A percentile compares a stretch with the other conserved stretches of the same genome.
phyloP scores from a whole-genome alignment of 169 alveolate species.

The Plasmodium vivax region DNA sequence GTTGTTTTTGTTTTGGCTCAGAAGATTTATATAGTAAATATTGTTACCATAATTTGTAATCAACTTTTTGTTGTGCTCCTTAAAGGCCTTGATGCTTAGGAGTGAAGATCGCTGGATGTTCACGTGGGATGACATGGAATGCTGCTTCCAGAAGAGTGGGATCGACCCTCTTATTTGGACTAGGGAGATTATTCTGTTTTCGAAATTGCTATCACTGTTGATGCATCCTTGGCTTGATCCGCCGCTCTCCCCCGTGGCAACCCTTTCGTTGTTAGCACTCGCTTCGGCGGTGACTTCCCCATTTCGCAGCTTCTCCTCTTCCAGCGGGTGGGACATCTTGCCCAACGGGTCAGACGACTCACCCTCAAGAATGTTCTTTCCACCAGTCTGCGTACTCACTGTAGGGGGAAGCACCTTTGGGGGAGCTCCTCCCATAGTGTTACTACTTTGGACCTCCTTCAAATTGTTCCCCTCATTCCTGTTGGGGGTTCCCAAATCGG shows the following conservation, averaged over 20 bases:
- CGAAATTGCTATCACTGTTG: constrained; percentile 79
- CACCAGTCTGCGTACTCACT: neutral
- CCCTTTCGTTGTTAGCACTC: neutral
- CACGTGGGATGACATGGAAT: constrained; percentile 74
- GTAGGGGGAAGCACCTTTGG: neutral
- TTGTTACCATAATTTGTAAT: constrained; percentile 79
- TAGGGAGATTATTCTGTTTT: constrained; percentile 88
- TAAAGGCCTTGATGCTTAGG: constrained; percentile 76
- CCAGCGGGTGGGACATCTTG: neutral
- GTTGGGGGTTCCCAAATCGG: neutral
- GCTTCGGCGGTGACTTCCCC: neutral
- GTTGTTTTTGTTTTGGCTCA: constrained; percentile 77
- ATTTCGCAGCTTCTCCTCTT: neutral
- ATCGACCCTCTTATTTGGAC: constrained; percentile 97
- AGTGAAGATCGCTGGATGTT: constrained; percentile 66
- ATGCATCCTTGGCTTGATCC: neutral
- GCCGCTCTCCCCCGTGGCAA: neutral
- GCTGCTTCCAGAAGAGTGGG: constrained; percentile 96
- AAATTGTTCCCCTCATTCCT: neutral
- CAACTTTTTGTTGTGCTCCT: constrained; percentile 80
- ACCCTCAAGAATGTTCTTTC: neutral
- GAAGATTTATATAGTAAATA: constrained; percentile 77
- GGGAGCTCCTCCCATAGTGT: neutral
- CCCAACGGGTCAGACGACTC: neutral
- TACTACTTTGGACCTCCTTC: no score